Evolutionary conservation across 805 yeast genomes (phyloP).

Genomic region (Sungouiozyma ichnusensis): DNA sequence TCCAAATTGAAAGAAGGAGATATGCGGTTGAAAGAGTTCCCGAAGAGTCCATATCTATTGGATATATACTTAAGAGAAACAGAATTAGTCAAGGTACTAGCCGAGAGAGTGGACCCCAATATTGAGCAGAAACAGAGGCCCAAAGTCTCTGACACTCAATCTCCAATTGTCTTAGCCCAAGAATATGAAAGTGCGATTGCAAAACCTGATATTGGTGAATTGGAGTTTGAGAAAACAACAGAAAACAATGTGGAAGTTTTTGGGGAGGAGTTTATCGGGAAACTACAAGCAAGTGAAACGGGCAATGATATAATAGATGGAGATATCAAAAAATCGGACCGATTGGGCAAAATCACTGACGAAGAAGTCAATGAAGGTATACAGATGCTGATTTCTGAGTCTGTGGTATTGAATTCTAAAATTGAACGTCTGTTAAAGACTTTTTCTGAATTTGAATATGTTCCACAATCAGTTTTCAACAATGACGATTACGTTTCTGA

Average conservation of each 20-base stretch:
- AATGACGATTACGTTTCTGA: slow-evolving; percentile 12
- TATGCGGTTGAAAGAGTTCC: slow-evolving; percentile 45
- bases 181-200: not conserved
- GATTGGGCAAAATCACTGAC: not conserved
- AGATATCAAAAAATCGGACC: not conserved
- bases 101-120: slow-evolving; percentile 10
- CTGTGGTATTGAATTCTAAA: slow-evolving; percentile 14
- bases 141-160: not conserved
- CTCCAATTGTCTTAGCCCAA: not conserved
- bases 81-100: slow-evolving; percentile 36
- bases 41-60: slow-evolving; percentile 57
- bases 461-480: slow-evolving; percentile 11
- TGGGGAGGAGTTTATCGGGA: slow-evolving; percentile 21
- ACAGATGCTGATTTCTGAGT: slow-evolving; percentile 19
- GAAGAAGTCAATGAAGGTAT: slow-evolving; percentile 5
- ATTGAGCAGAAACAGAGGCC: slow-evolving; percentile 2
- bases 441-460: slow-evolving; percentile 20
- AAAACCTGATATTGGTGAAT: slow-evolving; percentile 18
- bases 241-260: slow-evolving; percentile 25
- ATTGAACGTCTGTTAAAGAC: slow-evolving; percentile 15
- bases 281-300: slow-evolving; percentile 11
- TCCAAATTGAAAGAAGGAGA: slow-evolving; percentile 44
- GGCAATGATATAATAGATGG: slow-evolving; percentile 1
- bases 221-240: slow-evolving; percentile 25
- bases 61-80: slow-evolving; percentile 55